Percentiles rank a stretch among this genome's conserved stretches.
These are phyloP conservation scores for Cenchrus purpureus DNA, from an alignment of 176 grass and related monocot genomes.

Conservation along the genomic window DNA sequence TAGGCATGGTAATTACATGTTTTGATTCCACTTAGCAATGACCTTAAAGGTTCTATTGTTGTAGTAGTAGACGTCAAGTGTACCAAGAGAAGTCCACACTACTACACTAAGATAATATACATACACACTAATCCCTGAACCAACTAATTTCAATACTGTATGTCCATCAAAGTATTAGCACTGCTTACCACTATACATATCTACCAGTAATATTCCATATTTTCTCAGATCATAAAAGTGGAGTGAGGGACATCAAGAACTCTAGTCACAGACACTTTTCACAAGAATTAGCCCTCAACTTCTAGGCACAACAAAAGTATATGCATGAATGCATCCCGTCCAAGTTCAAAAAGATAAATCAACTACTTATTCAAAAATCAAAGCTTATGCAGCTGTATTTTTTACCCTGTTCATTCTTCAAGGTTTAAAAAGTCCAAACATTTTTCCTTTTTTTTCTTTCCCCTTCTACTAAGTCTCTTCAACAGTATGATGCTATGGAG, in stretches of 20 bases:
- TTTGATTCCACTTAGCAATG: neutral
- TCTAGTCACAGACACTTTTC: neutral
- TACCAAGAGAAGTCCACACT: neutral
- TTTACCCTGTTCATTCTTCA: neutral
- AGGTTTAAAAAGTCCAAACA: neutral
- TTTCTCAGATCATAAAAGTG: neutral
- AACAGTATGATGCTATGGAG: neutral
- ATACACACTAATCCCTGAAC: neutral
- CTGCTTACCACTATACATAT: neutral
- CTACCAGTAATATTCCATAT: neutral
- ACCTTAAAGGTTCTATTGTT: too few relatives aligned
- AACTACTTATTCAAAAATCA: neutral
- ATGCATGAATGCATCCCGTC: neutral
- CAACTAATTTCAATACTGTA: neutral
- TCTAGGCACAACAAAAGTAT: neutral
- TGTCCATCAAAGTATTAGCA: neutral
- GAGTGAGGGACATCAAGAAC: neutral
- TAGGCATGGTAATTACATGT: neutral
- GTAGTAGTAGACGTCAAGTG: neutral
- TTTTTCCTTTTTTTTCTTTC: neutral
- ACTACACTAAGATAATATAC: neutral
- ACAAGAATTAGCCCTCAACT: neutral
- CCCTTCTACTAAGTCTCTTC: neutral
- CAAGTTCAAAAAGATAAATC: slow-evolving; percentile 23
- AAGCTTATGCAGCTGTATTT: neutral